A percentile compares a stretch with the other conserved stretches of the same genome.
Conservation (phyloP, 108 stramenopile species). For the Cyclotella kingstonii region DNA sequence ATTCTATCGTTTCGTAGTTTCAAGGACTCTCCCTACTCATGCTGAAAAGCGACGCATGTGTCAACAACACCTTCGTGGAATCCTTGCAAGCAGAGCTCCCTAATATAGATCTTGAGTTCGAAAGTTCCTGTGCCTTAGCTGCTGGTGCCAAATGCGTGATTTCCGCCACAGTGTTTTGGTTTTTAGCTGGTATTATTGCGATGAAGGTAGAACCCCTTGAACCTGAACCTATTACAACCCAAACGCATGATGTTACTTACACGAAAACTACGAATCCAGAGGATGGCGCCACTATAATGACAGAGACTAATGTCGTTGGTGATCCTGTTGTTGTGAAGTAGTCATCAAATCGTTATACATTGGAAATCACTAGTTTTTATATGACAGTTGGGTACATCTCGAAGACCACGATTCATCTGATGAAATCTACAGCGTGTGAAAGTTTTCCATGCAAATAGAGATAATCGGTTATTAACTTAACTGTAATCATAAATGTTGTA, state of each 20-base stretch:
- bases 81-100: not conserved
- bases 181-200: constrained; percentile 33
- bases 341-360: not conserved
- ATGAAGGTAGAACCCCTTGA: constrained; percentile 29
- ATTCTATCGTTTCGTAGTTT: constrained; percentile 4
- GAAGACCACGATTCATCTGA: not conserved
- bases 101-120: constrained; percentile 7
- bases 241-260: constrained; percentile 46
- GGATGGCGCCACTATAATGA: constrained; percentile 38
- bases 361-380: not conserved
- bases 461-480: too few species aligned
- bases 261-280: constrained; percentile 32
- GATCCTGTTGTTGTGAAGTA: constrained; percentile 15
- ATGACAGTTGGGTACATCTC: not conserved
- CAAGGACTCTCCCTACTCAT: constrained; percentile 45
- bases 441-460: too few species aligned
- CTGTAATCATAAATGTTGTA: too few species aligned
- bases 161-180: constrained; percentile 46
- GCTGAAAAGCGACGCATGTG: constrained; percentile 45
- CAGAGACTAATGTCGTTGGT: constrained; percentile 41
- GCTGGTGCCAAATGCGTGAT: constrained; percentile 37
- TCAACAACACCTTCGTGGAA: constrained; percentile 16
- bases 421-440: too few species aligned
- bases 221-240: constrained; percentile 20
- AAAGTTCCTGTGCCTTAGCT: constrained; percentile 22